Evolutionary conservation across 805 yeast genomes (phyloP), one percentile per base, ranked within the genome.

Genomic region (Crinitomyces ghanaensis): DNA sequence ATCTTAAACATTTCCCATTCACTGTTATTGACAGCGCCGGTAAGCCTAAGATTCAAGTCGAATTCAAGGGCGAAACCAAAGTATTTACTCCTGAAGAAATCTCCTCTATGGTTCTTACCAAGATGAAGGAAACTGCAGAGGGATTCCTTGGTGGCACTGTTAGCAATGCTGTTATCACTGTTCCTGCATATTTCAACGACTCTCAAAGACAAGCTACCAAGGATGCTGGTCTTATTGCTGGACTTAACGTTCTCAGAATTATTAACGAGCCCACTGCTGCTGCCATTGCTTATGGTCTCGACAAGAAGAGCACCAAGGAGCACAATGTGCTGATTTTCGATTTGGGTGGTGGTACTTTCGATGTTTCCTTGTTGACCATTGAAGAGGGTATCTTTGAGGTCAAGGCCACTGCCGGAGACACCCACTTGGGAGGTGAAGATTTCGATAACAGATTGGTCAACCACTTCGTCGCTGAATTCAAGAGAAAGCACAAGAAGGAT

Each of bases 341-440:
- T 66, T 76, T 85, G 61, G 96, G 96, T 74, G 96, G 96, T 70
- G 95, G 95, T 76, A 85, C 95, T 60, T 85, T 85, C 70, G 96
- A 85, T 81, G 95, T 85, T 37, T 86, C 95, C 33, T 72, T 85
- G 45, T 72, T 85, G 60, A 76, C 86, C 60, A 82, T 85, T 57
- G 93, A 84, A 58, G 95, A 85, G 58, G 96, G 95, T 68, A 83
- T 85, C 55, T 85, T 85, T 72, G 88, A 85, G 62, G 96, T 85
- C 53, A 85, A 85, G 73, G 85, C 96, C 49, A 85, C 96, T 43
- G 84, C 83, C 38, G 84, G 81, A 61, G 82, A 85, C 59, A 82
- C 88, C 39, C 88, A 78, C 65, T 77, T 83, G 70, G 96, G 96
- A 72, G 96, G 96, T 77, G 95, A 86, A 70, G 97, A 86, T 69